Evolutionary conservation across 345 rosid species (phyloP), one percentile per base, ranked within the genome.

Genomic region (Syzygium grande): DNA sequence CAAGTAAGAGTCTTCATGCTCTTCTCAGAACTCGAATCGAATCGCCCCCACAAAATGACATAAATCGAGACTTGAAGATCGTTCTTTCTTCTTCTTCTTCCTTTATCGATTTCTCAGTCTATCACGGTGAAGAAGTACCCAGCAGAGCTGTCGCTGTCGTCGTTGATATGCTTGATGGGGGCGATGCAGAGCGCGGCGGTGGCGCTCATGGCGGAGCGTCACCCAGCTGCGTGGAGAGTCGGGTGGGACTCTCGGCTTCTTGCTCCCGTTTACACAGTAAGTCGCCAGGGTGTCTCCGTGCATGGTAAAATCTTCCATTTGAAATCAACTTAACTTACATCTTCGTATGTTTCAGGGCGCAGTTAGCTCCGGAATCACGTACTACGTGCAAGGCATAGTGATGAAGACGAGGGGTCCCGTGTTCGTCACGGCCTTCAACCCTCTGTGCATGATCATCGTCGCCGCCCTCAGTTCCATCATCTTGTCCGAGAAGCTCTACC

Each of bases 341-440:
- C 58, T 56, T 65, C 49, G 63, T n/a, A 19, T 25, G 46, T 38
- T 14, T 11, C 90, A 94, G 97, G 98, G 96, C 22, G 86, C 96
- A 19, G 88, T 95, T 63, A 91, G 95, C 87, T 96, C 96, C 6
- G 98, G 98, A 13, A 86, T 97, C 25, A 90, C 97, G 0, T 95
- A 95, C 85, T 94, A 97, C 53, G 95, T 95, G 63, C 97, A 96
- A 96, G 97, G 98, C 1, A 87, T 92, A 34, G 98, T 96, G 87
- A 91, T 95, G 96, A 94, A 91, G 87, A 91, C 93, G 11, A 94
- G 95, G 91, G 97, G 97, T 4, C 97, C 95, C 0, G 98, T 94
- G 11, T 97, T 95, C 41, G 96, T 94, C 17, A 96, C 98, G 17
- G 96, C 94, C 12, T 96, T 97, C 88, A 96, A 95, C 89, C 98